Conservation (phyloP, 805 yeast genomes). For the Zygosaccharomyces bailii region DNA sequence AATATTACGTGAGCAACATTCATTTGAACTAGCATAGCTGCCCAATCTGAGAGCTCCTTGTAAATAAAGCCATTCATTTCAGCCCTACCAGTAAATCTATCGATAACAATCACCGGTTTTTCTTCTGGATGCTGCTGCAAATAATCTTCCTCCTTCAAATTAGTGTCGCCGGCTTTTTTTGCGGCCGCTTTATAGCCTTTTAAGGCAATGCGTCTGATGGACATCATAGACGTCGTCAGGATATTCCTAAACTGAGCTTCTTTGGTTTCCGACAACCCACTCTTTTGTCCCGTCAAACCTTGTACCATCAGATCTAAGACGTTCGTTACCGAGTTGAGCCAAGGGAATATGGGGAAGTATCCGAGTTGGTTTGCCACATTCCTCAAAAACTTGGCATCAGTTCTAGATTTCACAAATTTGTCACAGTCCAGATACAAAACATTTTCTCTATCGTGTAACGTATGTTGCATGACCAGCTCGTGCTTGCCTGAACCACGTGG, state of each 20-base stretch:
- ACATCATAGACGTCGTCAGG: slow-evolving; percentile 65
- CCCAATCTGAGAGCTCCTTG: slow-evolving; percentile 83
- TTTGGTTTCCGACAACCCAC: slow-evolving; percentile 79
- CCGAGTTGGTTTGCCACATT: slow-evolving; percentile 76
- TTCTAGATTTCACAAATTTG: slow-evolving; percentile 63
- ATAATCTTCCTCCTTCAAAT: slow-evolving; percentile 71
- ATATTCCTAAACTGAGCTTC: slow-evolving; percentile 81
- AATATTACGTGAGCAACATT: slow-evolving; percentile 88
- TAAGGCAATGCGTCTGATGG: slow-evolving; percentile 64
- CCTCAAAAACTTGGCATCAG: slow-evolving; percentile 64
- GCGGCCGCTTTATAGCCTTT: slow-evolving; percentile 41
- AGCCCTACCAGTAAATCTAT: slow-evolving; percentile 61
- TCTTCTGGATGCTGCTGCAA: slow-evolving; percentile 80
- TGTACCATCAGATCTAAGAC: slow-evolving; percentile 82
- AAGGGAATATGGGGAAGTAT: slow-evolving; percentile 89
- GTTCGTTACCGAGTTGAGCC: slow-evolving; percentile 77
- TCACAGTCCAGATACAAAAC: slow-evolving; percentile 78
- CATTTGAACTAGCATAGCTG: slow-evolving; percentile 67
- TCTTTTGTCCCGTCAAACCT: slow-evolving; percentile 90
- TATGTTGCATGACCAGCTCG: slow-evolving; percentile 67
- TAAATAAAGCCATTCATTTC: slow-evolving; percentile 63
- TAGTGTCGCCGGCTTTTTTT: slow-evolving; percentile 31
- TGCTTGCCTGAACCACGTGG: slow-evolving; percentile 95
- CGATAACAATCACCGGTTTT: slow-evolving; percentile 82
- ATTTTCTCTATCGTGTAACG: slow-evolving; percentile 56